Evolutionary conservation across 192 early-diverging fungal species (phyloP).

Genomic region (Coemansia sp.): DNA sequence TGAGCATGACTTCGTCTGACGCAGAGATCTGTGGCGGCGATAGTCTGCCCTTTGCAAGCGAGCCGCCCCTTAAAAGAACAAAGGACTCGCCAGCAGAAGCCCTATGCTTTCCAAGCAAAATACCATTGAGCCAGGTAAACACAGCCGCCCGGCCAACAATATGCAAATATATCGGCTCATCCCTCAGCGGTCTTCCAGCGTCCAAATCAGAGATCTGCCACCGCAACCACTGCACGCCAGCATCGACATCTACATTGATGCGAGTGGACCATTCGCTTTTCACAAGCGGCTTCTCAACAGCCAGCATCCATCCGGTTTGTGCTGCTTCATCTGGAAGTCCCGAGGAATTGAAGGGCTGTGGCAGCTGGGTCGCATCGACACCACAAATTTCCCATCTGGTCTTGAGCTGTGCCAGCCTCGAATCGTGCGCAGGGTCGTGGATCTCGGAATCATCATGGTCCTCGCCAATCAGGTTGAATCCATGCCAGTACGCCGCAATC

Average conservation of each 20-base stretch:
- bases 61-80: slow-evolving; percentile 31
- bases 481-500: slow-evolving; percentile 62
- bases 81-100: slow-evolving; percentile 49
- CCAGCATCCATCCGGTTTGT: slow-evolving; percentile 45
- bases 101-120: slow-evolving; percentile 69
- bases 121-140: slow-evolving; percentile 67
- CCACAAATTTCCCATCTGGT: slow-evolving; percentile 70
- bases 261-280: slow-evolving; percentile 33
- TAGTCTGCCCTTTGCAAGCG: neutral
- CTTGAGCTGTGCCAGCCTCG: slow-evolving; percentile 46
- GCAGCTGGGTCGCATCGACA: slow-evolving; percentile 66
- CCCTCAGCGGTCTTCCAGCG: neutral
- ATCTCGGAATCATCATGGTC: slow-evolving; percentile 56
- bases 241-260: slow-evolving; percentile 27
- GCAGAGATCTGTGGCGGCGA: neutral
- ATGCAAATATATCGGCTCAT: slow-evolving; percentile 65
- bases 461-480: slow-evolving; percentile 53
- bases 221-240: slow-evolving; percentile 52
- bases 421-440: slow-evolving; percentile 46
- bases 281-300: slow-evolving; percentile 35
- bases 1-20: slow-evolving; percentile 25
- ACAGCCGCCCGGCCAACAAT: slow-evolving; percentile 68
- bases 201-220: slow-evolving; percentile 14
- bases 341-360: slow-evolving; percentile 61
- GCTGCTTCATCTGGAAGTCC: slow-evolving; percentile 74